phyloP scores from a whole-genome alignment of 805 yeast genomes.

The Candida mattraensis region DNA sequence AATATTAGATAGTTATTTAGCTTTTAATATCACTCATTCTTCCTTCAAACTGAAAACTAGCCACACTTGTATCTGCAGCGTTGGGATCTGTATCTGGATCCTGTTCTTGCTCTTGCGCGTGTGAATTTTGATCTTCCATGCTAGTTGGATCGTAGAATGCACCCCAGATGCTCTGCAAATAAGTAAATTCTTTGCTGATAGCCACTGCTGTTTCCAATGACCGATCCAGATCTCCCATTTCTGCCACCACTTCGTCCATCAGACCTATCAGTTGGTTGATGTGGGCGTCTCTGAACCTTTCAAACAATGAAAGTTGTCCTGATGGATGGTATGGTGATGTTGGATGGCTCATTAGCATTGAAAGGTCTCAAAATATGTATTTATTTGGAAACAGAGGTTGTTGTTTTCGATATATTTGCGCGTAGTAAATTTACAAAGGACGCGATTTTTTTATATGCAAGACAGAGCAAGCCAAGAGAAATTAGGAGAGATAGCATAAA shows the following conservation, averaged over 20 bases:
- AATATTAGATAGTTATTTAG: slow-evolving; percentile 19
- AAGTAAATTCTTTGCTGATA: slow-evolving; percentile 21
- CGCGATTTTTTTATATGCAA: no score
- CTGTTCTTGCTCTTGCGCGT: slow-evolving; percentile 9
- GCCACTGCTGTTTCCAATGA: slow-evolving; percentile 23
- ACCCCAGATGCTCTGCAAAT: slow-evolving; percentile 22
- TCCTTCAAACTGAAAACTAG: slow-evolving; percentile 28
- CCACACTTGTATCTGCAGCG: slow-evolving; percentile 13
- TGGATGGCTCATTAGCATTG: no score
- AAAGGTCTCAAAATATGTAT: no score
- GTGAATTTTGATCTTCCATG: slow-evolving; percentile 11
- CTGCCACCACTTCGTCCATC: slow-evolving; percentile 21
- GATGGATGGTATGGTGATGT: no score
- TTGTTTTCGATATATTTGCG: no score
- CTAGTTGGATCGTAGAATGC: slow-evolving; percentile 24
- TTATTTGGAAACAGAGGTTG: no score
- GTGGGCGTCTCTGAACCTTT: slow-evolving; percentile 20
- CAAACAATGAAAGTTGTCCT: no score
- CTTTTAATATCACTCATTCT: slow-evolving; percentile 24
- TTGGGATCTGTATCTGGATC: slow-evolving; percentile 4
- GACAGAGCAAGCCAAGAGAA: no score
- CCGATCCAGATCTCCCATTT: slow-evolving; percentile 22
- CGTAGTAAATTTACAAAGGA: no score
- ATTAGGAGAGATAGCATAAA: no score
- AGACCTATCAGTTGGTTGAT: slow-evolving; percentile 17